A percentile compares a stretch with the other conserved stretches of the same genome.
phyloP scores from a whole-genome alignment of 1,284 basidiomycete genomes.

The Malassezia nana region DNA sequence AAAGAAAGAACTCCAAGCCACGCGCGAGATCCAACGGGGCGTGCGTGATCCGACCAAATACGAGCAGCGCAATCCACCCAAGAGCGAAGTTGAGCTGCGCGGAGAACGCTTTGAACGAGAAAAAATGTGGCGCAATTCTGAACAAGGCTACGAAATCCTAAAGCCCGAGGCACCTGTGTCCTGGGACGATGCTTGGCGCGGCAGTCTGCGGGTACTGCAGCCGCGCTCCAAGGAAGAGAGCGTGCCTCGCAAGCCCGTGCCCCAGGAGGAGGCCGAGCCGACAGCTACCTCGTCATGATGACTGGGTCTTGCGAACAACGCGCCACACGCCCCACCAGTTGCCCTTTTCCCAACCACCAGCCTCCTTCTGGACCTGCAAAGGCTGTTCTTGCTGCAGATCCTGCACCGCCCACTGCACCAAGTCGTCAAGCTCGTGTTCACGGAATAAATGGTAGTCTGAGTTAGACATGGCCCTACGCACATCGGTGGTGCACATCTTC shows the following conservation, averaged over 20 bases:
- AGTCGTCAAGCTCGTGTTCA: constrained; percentile 35
- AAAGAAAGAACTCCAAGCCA: constrained; percentile 60
- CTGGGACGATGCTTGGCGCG: constrained; percentile 68
- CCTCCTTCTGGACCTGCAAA: constrained; percentile 23
- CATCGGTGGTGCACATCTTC: constrained; percentile 34
- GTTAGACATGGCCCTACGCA: constrained; percentile 12
- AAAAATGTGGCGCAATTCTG: constrained; percentile 65
- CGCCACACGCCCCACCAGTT: constrained; percentile 48
- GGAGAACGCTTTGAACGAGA: constrained; percentile 58
- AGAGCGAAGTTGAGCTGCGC: constrained; percentile 74
- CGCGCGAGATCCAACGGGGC: constrained; percentile 66
- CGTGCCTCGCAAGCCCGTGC: constrained; percentile 12
- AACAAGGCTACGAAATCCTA: constrained; percentile 68
- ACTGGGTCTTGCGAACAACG: constrained; percentile 14
- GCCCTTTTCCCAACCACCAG: constrained; percentile 43
- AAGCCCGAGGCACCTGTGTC: constrained; percentile 57
- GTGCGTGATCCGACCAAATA: constrained; percentile 74
- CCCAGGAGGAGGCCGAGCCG: constrained; percentile 15
- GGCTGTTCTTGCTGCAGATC: constrained; percentile 13
- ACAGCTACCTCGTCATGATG: constrained; percentile 7
- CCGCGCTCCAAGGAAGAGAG: constrained; percentile 7
- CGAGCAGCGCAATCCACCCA: constrained; percentile 69
- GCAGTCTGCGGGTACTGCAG: constrained; percentile 56
- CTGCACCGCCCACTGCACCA: constrained; percentile 30
- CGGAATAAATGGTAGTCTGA: constrained; percentile 45